A percentile compares a stretch with the other conserved stretches of the same genome.
These are phyloP conservation scores for Psilocybe subaeruginosa DNA, from an alignment of 768 basidiomycete genomes.

Conservation along the genomic window DNA sequence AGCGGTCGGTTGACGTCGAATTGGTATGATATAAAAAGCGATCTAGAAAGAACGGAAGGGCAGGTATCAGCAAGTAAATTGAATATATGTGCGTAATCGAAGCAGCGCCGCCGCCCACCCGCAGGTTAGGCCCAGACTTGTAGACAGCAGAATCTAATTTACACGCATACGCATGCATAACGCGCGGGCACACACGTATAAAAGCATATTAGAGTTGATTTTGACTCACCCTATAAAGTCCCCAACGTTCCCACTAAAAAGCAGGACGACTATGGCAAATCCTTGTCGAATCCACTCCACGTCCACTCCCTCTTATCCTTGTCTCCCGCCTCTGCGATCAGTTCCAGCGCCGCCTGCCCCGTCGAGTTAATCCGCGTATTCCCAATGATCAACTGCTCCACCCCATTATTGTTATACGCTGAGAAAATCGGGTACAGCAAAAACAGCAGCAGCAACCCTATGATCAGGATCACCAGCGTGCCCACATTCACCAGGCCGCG, in stretches of 20 bases:
- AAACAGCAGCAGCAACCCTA: constrained; percentile 67
- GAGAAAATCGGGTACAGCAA: constrained; percentile 72
- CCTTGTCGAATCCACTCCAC: background rate
- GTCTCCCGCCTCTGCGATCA: background rate
- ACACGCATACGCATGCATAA: too few species aligned
- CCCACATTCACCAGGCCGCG: constrained; percentile 60
- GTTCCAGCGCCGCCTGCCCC: constrained; percentile 52
- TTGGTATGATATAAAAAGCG: too few species aligned
- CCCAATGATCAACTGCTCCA: constrained; percentile 47
- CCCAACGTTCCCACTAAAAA: background rate
- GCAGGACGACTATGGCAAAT: background rate
- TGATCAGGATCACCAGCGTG: constrained; percentile 61
- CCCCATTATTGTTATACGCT: constrained; percentile 40
- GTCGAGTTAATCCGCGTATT: constrained; percentile 67
- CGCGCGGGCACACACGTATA: too few species aligned
- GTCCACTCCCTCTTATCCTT: background rate
- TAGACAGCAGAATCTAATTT: too few species aligned
- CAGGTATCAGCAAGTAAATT: too few species aligned
- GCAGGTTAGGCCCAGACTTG: too few species aligned
- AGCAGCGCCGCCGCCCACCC: too few species aligned
- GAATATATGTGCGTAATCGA: too few species aligned
- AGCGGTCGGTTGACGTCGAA: too few species aligned
- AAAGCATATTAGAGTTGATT: too few species aligned
- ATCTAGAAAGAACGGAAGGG: too few species aligned
- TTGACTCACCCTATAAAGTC: background rate